Evolutionary conservation across 352 stramenopile genomes (phyloP), one percentile per base, ranked within the genome.

Genomic region (Phytophthora melonis): DNA sequence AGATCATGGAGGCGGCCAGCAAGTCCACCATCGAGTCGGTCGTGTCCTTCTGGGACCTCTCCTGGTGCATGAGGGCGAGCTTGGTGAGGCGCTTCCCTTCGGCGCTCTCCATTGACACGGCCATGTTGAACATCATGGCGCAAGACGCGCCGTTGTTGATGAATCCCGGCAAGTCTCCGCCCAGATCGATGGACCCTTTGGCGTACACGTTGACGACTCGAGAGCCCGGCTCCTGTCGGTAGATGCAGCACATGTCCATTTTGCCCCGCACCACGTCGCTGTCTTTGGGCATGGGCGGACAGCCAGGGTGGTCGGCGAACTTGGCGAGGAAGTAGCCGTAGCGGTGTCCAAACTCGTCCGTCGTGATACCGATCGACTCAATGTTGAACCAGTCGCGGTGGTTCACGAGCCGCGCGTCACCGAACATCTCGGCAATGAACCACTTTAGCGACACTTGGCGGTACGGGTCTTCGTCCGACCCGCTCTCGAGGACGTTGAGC

Each of bases 321-420:
- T 86, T 75, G 3, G 75, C 65, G 27, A 93, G 72, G 47, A 89
- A 84, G 76, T 81, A 93, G 43, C 82, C 86, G 43, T 89, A 81
- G 19, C 73, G 73, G 19, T 82, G 77, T 49, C 80, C 80, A 5
- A 68, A 83, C 0, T 57, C 60, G 14, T 87, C 74, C 0, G 63
- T 67, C 1, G 68, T 67, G 45, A 88, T 79, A 1, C 86, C 86
- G 3, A 75, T 88, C 5, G 82, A 83, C 64, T 93, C 82, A 54
- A 93, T 65, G 57, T 83, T 89, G 53, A 89, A 86, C 50, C 83
- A 82, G 73, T 93, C 86, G 16, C 86, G 83, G 58, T 87, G 80
- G 53, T 84, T 84, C n/a, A 89, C 69, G 6, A 91, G 47, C 50
- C 58, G 74, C 45, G 65, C 82, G 67, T 70, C 89, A 39, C 66